These are phyloP conservation scores for Penicillium alfredii DNA, from an alignment of 495 filamentous ascomycete species.

Conservation along the genomic window DNA sequence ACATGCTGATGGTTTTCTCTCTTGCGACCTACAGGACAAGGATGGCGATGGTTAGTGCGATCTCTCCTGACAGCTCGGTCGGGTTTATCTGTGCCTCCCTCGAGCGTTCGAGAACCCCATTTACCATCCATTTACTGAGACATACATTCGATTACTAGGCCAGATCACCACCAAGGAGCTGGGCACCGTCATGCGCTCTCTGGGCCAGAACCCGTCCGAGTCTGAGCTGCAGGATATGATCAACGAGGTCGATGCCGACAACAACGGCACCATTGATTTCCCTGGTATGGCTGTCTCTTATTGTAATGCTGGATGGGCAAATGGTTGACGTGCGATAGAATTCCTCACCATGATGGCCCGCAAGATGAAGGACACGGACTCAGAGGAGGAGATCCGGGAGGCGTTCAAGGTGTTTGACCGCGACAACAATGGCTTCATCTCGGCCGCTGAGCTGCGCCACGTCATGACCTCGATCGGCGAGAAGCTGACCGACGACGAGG, in stretches of 20 bases:
- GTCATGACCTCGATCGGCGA: conserved; percentile 99
- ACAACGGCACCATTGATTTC: conserved; percentile 99
- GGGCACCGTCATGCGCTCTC: conserved; percentile 98
- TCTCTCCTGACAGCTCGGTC: conserved; percentile 7
- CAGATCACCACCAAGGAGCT: conserved; percentile 99
- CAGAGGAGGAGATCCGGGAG: conserved; percentile 97
- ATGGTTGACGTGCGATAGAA: conserved; percentile 48
- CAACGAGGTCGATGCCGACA: conserved; percentile 99
- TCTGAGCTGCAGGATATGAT: conserved; percentile 99
- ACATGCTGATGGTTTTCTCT: conserved; percentile 8
- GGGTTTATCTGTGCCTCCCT: conserved; percentile 1
- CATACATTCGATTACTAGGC: conserved; percentile 45
- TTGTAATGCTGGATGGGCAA: background rate
- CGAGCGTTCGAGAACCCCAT: background rate
- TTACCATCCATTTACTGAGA: background rate
- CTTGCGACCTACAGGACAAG: conserved; percentile 69
- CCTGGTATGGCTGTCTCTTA: conserved; percentile 56
- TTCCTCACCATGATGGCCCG: conserved; percentile 99
- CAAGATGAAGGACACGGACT: conserved; percentile 99
- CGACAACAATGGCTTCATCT: conserved; percentile 99
- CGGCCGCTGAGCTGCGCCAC: conserved; percentile 92
- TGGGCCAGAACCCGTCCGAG: conserved; percentile 98
- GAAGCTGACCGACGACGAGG: conserved; percentile 98
- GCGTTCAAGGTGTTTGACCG: conserved; percentile 96
- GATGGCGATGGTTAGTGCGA: conserved; percentile 94